These are phyloP conservation scores for Calonectria multiphialidica DNA, from an alignment of 2,329 filamentous ascomycete genomes.

Conservation along the genomic window DNA sequence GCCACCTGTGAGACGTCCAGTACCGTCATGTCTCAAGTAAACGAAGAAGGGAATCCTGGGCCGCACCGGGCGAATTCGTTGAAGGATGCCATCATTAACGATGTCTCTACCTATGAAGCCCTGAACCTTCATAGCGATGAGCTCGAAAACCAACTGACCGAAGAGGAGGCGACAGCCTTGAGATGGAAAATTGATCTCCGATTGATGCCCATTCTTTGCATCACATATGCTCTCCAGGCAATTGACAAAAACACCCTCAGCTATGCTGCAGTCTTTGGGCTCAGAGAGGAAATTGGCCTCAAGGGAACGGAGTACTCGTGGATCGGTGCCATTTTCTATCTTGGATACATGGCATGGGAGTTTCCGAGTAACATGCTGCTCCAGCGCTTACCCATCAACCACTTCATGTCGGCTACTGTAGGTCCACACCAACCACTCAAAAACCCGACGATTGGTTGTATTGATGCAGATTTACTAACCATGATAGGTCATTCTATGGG, in stretches of 20 bases:
- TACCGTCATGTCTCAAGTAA: too few species aligned
- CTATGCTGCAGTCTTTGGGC: conserved; percentile 54
- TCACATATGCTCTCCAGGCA: conserved; percentile 36
- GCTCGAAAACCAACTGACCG: not conserved
- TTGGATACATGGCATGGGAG: conserved; percentile 51
- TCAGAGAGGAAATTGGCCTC: conserved; percentile 51
- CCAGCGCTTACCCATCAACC: conserved; percentile 27
- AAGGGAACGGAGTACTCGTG: conserved; percentile 52
- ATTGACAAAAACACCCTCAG: conserved; percentile 40
- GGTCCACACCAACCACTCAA: not conserved
- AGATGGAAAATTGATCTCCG: conserved; percentile 31
- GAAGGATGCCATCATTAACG: not conserved
- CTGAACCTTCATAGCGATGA: not conserved
- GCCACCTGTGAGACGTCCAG: too few species aligned
- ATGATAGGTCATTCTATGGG: conserved; percentile 24
- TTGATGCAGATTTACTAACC: not conserved
- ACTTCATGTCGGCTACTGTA: conserved; percentile 30
- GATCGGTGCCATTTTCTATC: conserved; percentile 55
- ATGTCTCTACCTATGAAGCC: not conserved
- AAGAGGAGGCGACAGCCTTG: not conserved
- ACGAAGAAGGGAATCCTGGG: too few species aligned
- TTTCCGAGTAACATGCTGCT: conserved; percentile 47
- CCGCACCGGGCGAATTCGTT: not conserved
- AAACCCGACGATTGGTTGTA: not conserved
- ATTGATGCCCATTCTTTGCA: conserved; percentile 35